These are phyloP conservation scores for Calvatia gigantea DNA, from an alignment of 768 basidiomycete genomes.

Conservation along the genomic window DNA sequence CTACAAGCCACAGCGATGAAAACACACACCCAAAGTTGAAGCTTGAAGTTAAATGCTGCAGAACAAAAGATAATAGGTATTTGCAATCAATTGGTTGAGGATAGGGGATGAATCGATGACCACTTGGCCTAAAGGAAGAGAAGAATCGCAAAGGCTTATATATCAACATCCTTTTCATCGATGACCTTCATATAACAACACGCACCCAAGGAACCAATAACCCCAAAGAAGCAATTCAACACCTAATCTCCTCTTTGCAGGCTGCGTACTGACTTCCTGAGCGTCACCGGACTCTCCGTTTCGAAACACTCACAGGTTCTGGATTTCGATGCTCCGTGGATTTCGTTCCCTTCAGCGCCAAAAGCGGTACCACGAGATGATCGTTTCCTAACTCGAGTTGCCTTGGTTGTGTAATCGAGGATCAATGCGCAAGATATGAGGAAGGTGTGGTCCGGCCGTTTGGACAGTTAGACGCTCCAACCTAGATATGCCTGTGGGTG, in stretches of 20 bases:
- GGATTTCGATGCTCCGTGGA: constrained; percentile 7
- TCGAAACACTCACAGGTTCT: neutral
- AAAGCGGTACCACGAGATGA: neutral
- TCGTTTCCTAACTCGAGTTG: neutral
- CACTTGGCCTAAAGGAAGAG: neutral
- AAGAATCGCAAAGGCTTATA: neutral
- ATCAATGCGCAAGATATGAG: neutral
- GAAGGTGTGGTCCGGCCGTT: neutral
- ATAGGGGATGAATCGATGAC: neutral
- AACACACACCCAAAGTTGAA: neutral
- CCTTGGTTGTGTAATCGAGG: neutral
- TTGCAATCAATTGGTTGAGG: neutral
- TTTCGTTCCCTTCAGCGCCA: constrained; percentile 2
- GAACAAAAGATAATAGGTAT: neutral
- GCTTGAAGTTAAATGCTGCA: neutral
- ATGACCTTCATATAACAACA: neutral
- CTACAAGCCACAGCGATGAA: neutral
- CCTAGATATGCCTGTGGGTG: neutral
- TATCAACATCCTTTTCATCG: neutral
- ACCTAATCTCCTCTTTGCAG: neutral
- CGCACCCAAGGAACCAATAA: neutral
- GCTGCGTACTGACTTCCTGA: neutral
- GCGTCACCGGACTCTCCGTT: neutral
- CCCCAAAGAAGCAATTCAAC: neutral
- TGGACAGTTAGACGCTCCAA: neutral